Evolutionary conservation across 805 yeast genomes (phyloP).

Genomic region (Torulaspora indica): DNA sequence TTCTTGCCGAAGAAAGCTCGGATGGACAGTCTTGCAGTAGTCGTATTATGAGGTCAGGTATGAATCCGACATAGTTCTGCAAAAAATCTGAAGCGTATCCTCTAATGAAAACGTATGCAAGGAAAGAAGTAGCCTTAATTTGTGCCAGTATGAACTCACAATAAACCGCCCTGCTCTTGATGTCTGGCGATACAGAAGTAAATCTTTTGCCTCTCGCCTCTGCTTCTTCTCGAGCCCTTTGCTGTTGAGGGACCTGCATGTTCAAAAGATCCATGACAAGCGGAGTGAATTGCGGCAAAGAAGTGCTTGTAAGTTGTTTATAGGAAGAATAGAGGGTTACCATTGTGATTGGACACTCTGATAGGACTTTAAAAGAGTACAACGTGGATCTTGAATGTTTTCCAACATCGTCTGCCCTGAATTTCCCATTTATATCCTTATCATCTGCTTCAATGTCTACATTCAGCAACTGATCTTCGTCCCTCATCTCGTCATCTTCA

Average conservation of each 20-base stretch:
- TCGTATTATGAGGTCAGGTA: conserved; percentile 84
- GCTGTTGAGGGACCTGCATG: conserved; percentile 80
- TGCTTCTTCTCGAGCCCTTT: conserved; percentile 54
- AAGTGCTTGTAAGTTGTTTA: conserved; percentile 63
- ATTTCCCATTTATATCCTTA: not conserved
- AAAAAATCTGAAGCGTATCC: conserved; percentile 68
- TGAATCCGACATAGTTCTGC: conserved; percentile 50
- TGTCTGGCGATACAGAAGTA: conserved; percentile 68
- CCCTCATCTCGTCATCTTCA: conserved; percentile 13
- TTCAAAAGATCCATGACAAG: conserved; percentile 68
- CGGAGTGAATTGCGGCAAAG: conserved; percentile 75
- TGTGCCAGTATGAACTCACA: conserved; percentile 90
- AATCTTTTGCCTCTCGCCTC: conserved; percentile 53
- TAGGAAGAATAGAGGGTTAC: conserved; percentile 87
- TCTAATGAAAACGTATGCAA: conserved; percentile 86
- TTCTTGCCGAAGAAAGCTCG: conserved; percentile 84
- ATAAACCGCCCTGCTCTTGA: conserved; percentile 70
- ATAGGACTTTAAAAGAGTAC: conserved; percentile 81
- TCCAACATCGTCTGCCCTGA: conserved; percentile 20
- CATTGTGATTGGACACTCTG: conserved; percentile 96
- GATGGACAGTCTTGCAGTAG: conserved; percentile 93
- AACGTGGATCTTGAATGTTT: conserved; percentile 62
- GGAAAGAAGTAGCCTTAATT: conserved; percentile 90
- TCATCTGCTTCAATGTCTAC: conserved; percentile 9
- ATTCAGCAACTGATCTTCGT: conserved; percentile 12